Evolutionary conservation across 2,329 filamentous ascomycete species (phyloP).

Genomic region (Geosmithia putterillii): DNA sequence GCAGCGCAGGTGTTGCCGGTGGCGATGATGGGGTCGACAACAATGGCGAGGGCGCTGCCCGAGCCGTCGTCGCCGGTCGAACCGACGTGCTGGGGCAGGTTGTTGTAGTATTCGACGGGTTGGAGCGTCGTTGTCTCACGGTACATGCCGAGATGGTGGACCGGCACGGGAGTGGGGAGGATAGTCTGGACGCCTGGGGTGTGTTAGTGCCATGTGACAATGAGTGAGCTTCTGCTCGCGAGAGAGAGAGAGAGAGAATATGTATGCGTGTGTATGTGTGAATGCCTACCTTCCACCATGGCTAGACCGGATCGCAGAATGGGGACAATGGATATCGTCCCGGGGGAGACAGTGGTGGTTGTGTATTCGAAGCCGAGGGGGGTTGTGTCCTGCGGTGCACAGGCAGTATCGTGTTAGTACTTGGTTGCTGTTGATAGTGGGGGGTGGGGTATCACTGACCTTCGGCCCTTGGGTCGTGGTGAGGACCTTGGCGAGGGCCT

Average conservation of each 20-base stretch:
- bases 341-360: constrained; percentile 48
- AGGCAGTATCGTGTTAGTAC: too few relatives aligned
- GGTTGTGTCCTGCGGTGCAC: constrained; percentile 53
- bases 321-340: constrained; percentile 68
- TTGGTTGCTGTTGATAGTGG: not conserved
- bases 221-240: not conserved
- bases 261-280: not conserved
- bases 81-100: constrained; percentile 64
- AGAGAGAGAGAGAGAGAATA: not conserved
- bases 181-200: constrained; percentile 61
- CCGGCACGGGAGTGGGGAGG: constrained; percentile 65
- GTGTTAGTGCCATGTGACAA: not conserved
- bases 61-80: constrained; percentile 20
- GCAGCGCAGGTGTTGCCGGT: constrained; percentile 84
- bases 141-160: constrained; percentile 92
- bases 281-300: constrained; percentile 66
- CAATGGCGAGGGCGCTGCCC: constrained; percentile 53
- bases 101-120: constrained; percentile 97
- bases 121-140: constrained; percentile 78
- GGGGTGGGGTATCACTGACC: constrained; percentile 29
- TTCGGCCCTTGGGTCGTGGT: constrained; percentile 44
- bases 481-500: constrained; percentile 60
- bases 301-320: constrained; percentile 85
- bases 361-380: constrained; percentile 69
- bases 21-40: constrained; percentile 87